A percentile compares a stretch with the other conserved stretches of the same genome.
Evolutionary conservation across 2,329 filamentous ascomycete genomes (phyloP).

Genomic region (Thelonectria blattea): DNA sequence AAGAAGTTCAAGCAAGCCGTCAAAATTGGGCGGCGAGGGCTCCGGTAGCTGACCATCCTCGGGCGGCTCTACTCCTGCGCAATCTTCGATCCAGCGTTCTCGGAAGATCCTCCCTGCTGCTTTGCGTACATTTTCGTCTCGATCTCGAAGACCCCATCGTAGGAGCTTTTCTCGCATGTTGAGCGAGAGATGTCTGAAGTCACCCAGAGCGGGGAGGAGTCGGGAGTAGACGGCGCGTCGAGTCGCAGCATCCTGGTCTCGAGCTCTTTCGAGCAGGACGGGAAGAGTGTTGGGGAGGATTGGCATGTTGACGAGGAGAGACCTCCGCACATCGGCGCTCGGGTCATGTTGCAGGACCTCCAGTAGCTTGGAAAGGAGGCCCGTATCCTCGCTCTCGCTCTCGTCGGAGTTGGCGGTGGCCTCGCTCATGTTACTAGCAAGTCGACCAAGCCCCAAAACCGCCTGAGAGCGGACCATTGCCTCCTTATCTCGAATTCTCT

Average conservation of each 20-base stretch:
- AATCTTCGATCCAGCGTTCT: conserved; percentile 98
- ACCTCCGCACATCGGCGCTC: conserved; percentile 88
- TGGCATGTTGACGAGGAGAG: conserved; percentile 88
- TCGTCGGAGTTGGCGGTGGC: conserved; percentile 73
- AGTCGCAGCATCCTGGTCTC: conserved; percentile 86
- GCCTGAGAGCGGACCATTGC: conserved; percentile 91
- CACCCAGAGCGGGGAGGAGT: conserved; percentile 84
- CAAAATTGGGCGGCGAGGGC: conserved; percentile 70
- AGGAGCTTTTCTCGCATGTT: conserved; percentile 95
- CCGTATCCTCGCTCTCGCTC: conserved; percentile 68
- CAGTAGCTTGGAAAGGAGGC: conserved; percentile 81
- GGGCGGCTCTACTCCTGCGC: conserved; percentile 70
- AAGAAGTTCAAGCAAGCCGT: conserved; percentile 87
- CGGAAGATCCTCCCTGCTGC: conserved; percentile 89
- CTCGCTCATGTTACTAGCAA: conserved; percentile 79
- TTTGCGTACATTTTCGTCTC: conserved; percentile 93
- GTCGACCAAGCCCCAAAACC: conserved; percentile 83
- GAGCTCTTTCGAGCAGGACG: conserved; percentile 86
- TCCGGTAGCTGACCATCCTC: conserved; percentile 62
- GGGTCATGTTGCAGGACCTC: conserved; percentile 93
- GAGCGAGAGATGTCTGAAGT: conserved; percentile 91
- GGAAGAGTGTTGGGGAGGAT: conserved; percentile 82
- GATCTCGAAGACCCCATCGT: conserved; percentile 90
- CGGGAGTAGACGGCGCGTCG: conserved; percentile 86
- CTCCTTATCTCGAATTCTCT: conserved; percentile 92